A percentile compares a stretch with the other conserved stretches of the same genome.
phyloP scores from a whole-genome alignment of 202 grass and related monocot genomes.

The Zoysia matrella region DNA sequence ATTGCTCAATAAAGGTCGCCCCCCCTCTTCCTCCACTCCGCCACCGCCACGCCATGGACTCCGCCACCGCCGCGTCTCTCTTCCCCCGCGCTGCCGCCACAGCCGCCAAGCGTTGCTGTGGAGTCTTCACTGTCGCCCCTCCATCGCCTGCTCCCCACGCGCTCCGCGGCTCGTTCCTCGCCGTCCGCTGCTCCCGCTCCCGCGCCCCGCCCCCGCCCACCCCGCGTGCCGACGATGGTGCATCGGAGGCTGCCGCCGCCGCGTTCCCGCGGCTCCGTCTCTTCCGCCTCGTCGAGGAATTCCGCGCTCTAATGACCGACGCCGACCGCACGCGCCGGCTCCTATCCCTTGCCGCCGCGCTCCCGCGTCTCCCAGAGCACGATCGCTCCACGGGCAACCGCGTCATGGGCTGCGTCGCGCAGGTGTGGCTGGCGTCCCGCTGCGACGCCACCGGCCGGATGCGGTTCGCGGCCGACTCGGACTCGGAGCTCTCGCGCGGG shows the following conservation, averaged over 20 bases:
- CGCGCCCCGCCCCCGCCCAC: constrained; percentile 2
- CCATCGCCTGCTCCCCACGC: neutral
- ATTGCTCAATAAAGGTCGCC: constrained; percentile 22
- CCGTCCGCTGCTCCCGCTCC: constrained; percentile 42
- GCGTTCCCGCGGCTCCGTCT: constrained; percentile 41
- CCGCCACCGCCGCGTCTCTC: constrained; percentile 26
- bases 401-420: constrained; percentile 91
- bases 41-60: constrained; percentile 33
- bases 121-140: neutral
- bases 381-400: constrained; percentile 67
- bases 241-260: neutral
- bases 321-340: constrained; percentile 68
- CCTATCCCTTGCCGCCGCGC: constrained; percentile 59
- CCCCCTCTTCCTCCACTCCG: neutral
- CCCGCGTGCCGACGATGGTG: constrained; percentile 12
- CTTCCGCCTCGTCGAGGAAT: constrained; percentile 62
- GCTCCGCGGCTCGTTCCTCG: neutral
- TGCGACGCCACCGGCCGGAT: constrained; percentile 55
- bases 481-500: constrained; percentile 88
- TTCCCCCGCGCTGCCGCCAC: neutral
- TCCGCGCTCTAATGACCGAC: constrained; percentile 56
- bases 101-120: neutral
- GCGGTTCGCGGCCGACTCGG: constrained; percentile 89
- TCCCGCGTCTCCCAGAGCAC: constrained; percentile 63
- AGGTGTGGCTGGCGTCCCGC: constrained; percentile 54